phyloP scores from a whole-genome alignment of 768 basidiomycete species.

The Vishniacozyma victoriae region DNA sequence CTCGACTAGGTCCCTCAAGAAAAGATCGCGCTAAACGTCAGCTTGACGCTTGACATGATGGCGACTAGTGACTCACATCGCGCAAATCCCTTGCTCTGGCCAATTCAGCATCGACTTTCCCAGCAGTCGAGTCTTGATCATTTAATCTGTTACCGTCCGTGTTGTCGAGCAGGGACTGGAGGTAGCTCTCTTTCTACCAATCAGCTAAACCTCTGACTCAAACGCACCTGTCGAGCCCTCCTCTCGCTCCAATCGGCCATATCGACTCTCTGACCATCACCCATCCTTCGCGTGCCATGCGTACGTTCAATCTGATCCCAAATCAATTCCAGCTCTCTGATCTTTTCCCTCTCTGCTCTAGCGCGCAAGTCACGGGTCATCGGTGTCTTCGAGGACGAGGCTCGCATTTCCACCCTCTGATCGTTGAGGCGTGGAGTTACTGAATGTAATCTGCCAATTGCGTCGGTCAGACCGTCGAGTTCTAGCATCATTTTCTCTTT shows the following conservation, averaged over 20 bases:
- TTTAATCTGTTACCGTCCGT: slow-evolving; percentile 12
- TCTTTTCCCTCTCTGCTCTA: slow-evolving; percentile 49
- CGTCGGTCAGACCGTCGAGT: slow-evolving; percentile 73
- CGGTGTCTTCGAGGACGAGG: slow-evolving; percentile 7
- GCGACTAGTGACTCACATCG: slow-evolving; percentile 27
- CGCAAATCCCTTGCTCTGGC: slow-evolving; percentile 27
- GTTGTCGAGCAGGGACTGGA: slow-evolving; percentile 13
- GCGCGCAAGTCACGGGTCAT: too few species aligned
- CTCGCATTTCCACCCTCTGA: slow-evolving; percentile 83
- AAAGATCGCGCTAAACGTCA: slow-evolving; percentile 31
- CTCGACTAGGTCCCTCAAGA: slow-evolving; percentile 25
- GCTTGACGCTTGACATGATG: too few species aligned
- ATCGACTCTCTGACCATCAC: slow-evolving; percentile 25
- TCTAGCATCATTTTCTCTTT: slow-evolving; percentile 74
- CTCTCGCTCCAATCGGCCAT: slow-evolving; percentile 10
- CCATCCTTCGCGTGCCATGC: slow-evolving; percentile 31
- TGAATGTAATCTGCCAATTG: slow-evolving; percentile 81
- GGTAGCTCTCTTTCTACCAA: slow-evolving; percentile 20
- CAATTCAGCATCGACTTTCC: slow-evolving; percentile 16
- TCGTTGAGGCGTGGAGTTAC: slow-evolving; percentile 83
- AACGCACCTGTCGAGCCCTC: slow-evolving; percentile 8
- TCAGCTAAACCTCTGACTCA: too few species aligned
- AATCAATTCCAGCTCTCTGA: slow-evolving; percentile 37
- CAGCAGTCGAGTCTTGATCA: slow-evolving; percentile 18
- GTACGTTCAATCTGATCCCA: slow-evolving; percentile 46